A percentile compares a stretch with the other conserved stretches of the same genome.
phyloP scores from a whole-genome alignment of 495 filamentous ascomycete species.

The Terfezia boudieri region DNA sequence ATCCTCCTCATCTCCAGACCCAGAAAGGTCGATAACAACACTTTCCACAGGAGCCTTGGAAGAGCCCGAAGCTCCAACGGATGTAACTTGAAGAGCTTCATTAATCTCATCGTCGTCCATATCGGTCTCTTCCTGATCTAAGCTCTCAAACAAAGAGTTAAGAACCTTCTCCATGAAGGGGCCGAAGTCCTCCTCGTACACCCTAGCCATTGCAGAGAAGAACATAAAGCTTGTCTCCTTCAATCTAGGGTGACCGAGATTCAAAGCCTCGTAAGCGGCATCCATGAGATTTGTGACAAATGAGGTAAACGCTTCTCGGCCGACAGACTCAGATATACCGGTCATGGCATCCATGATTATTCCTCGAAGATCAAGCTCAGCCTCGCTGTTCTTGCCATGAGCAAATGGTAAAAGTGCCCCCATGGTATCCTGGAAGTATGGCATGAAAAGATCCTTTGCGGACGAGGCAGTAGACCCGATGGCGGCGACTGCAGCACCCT shows the following conservation, averaged over 20 bases:
- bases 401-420: conserved; percentile 62
- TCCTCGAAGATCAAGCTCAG: conserved; percentile 74
- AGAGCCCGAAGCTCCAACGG: conserved; percentile 39
- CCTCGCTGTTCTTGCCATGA: conserved; percentile 63
- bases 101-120: conserved; percentile 56
- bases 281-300: conserved; percentile 77
- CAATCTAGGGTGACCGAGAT: conserved; percentile 71
- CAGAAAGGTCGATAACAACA: conserved; percentile 35
- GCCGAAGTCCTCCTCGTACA: conserved; percentile 76
- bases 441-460: conserved; percentile 58
- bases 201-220: conserved; percentile 83
- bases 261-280: conserved; percentile 73
- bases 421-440: conserved; percentile 81
- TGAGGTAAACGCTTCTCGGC: conserved; percentile 62
- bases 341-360: conserved; percentile 80
- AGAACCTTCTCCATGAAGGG: conserved; percentile 71
- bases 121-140: conserved; percentile 78
- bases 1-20: conserved; percentile 49
- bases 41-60: conserved; percentile 30
- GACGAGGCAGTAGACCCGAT: conserved; percentile 74
- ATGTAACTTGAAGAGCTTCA: conserved; percentile 62
- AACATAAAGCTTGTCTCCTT: conserved; percentile 92
- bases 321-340: conserved; percentile 73
- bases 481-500: conserved; percentile 68
- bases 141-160: conserved; percentile 58